Evolutionary conservation across 768 basidiomycete genomes (phyloP), one percentile per base, ranked within the genome.

Genomic region (Pisolithus microcarpus): DNA sequence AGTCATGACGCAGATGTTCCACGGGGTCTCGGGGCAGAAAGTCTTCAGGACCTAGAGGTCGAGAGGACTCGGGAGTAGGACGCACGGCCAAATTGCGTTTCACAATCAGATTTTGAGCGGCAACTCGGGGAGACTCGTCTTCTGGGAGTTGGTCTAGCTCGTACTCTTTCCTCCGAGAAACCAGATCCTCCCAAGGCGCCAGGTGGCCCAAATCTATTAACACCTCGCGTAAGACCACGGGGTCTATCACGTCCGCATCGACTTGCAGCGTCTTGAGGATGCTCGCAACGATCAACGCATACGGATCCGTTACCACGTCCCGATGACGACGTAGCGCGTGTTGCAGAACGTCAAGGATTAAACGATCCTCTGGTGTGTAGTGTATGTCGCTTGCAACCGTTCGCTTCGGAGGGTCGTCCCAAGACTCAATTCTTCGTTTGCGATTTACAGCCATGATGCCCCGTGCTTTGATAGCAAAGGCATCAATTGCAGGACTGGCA

Each of bases 1-100:
- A 95, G 65, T 97, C 94, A 61, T 89, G 86, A 3, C 94, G 85
- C 5, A 91, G 64, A 19, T 77, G 68, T 24, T 84, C 85, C 47
- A 85, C 72, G 0, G 78, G 75, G 61, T 96, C 92, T 2, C 62
- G 58, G 1, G 72, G 61, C 53, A 85, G 77, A 16, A 89, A 75
- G 53, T 89, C 87, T 54, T 84, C 75, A 1, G 78, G 80, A 5
- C 82, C 80, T 3, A 83, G 61, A 15, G 74, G 71, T 1, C 51
- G 59, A 24, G 55, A 16, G 24, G 39, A 44, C 16, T 10, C 21
- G 18, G 50, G 40, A 23, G 11, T 18, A 30, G 48, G 23, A 44
- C 28, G 37, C 46, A 54, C 23, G 62, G 62, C 10, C 21, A 58
- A 16, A 45, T 60, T 54, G 31, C 43, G 47, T 43, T 58, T 44